Percentiles rank a stretch among this genome's conserved stretches.
Conservation (phyloP, 306 rosid species). For the Lathyrus tuberosus region DNA sequence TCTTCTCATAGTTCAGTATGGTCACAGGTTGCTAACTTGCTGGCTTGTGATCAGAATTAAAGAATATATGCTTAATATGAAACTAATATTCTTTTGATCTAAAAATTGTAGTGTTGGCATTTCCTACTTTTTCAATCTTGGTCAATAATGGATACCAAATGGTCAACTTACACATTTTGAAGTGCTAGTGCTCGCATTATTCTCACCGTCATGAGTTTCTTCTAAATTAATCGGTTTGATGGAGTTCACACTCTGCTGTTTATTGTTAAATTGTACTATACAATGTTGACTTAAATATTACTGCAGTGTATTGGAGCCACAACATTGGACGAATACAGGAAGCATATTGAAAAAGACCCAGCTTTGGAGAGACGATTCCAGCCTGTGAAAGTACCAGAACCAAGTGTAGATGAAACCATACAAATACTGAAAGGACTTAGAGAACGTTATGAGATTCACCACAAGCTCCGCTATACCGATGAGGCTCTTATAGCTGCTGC, state of each 20-base stretch:
- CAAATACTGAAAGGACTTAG: constrained; percentile 91
- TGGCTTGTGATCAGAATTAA: constrained; percentile 6
- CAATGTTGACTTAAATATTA: constrained; percentile 39
- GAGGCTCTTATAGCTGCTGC: constrained; percentile 93
- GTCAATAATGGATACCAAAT: constrained; percentile 3
- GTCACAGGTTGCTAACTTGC: constrained; percentile 13
- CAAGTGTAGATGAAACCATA: constrained; percentile 93
- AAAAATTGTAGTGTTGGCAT: constrained; percentile 1
- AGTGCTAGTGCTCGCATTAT: constrained; percentile 8
- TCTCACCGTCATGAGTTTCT: not conserved
- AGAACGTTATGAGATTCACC: constrained; percentile 97
- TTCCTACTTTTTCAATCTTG: not conserved
- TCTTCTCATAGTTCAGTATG: constrained; percentile 17
- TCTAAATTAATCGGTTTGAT: constrained; percentile 2
- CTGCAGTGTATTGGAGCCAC: constrained; percentile 98
- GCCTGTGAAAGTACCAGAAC: constrained; percentile 97
- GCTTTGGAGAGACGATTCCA: constrained; percentile 98
- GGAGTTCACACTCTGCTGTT: constrained; percentile 14
- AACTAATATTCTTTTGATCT: constrained; percentile 2
- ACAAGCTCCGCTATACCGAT: constrained; percentile 97
- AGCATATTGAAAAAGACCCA: constrained; percentile 96
- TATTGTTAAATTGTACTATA: constrained; percentile 27
- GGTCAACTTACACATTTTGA: constrained; percentile 1
- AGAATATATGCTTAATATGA: constrained; percentile 3
- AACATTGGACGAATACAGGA: constrained; percentile 94